phyloP scores from a whole-genome alignment of 257 asterid genomes.

The Petunia secreta region DNA sequence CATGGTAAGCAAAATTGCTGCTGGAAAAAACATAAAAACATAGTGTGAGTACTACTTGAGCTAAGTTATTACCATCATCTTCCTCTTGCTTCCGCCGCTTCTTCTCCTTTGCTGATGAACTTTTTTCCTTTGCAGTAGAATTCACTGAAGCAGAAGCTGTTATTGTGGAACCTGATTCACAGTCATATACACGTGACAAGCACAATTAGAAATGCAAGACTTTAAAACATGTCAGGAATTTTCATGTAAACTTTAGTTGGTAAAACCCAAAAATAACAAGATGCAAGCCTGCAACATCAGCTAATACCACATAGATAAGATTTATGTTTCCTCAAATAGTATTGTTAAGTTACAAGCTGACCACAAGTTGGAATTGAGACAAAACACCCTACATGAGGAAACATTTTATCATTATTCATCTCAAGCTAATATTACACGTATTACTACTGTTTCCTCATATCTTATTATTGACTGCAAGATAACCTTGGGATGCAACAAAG shows the following conservation, averaged over 20 bases:
- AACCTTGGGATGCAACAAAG: slow-evolving; percentile 4
- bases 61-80: slow-evolving; percentile 61
- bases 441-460: background rate
- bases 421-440: background rate
- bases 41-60: background rate
- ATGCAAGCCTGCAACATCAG: background rate
- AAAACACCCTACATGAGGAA: background rate
- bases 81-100: slow-evolving; percentile 66
- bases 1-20: background rate
- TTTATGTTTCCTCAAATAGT: background rate
- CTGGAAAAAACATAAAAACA: background rate
- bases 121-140: slow-evolving; percentile 29
- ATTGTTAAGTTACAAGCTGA: background rate
- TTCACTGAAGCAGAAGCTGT: slow-evolving; percentile 21
- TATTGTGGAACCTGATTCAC: slow-evolving; percentile 18
- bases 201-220: slow-evolving; percentile 16
- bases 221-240: slow-evolving; percentile 1
- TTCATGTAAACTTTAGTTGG: background rate
- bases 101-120: slow-evolving; percentile 59
- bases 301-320: background rate
- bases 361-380: slow-evolving; percentile 4
- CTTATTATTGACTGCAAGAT: background rate
- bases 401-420: background rate
- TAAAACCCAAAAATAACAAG: background rate
- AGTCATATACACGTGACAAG: background rate